Evolutionary conservation across 768 basidiomycete species (phyloP).

Genomic region (Russula ochroleuca): DNA sequence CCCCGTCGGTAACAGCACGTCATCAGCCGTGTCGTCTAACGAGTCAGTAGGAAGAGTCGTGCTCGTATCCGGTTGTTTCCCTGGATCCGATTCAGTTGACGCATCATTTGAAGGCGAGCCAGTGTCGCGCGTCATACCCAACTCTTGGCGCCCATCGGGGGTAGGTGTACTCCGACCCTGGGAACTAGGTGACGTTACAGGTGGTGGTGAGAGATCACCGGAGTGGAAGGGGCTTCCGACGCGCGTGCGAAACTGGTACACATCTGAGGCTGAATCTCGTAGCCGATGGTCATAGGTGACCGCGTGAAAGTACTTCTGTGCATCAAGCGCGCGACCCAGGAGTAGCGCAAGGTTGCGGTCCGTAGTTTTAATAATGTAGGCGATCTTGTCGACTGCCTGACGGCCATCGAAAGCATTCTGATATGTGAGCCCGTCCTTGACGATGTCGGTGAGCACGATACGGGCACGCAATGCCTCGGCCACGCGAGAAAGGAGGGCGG

Average conservation of each 20-base stretch:
- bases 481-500: conserved; percentile 92
- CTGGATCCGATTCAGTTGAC: conserved; percentile 33
- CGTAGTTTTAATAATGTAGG: conserved; percentile 97
- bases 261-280: conserved; percentile 79
- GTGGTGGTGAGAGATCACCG: conserved; percentile 49
- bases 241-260: conserved; percentile 90
- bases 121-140: conserved; percentile 29
- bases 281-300: conserved; percentile 98
- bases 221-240: conserved; percentile 82
- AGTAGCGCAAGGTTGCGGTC: conserved; percentile 94
- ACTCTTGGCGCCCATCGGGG: conserved; percentile 30
- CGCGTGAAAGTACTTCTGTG: conserved; percentile 99
- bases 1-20: conserved; percentile 76
- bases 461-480: conserved; percentile 90
- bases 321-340: conserved; percentile 91
- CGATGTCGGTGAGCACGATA: conserved; percentile 66
- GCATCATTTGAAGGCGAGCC: conserved; percentile 31
- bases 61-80: conserved; percentile 30
- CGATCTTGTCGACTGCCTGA: conserved; percentile 94
- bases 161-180: conserved; percentile 8
- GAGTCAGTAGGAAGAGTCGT: conserved; percentile 28
- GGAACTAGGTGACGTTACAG: conserved; percentile 35
- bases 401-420: conserved; percentile 96
- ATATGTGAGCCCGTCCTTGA: conserved; percentile 95
- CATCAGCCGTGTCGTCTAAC: conserved; percentile 39